Evolutionary conservation across 345 rosid genomes (phyloP), one percentile per base, ranked within the genome.

Genomic region (Populus ilicifolia): DNA sequence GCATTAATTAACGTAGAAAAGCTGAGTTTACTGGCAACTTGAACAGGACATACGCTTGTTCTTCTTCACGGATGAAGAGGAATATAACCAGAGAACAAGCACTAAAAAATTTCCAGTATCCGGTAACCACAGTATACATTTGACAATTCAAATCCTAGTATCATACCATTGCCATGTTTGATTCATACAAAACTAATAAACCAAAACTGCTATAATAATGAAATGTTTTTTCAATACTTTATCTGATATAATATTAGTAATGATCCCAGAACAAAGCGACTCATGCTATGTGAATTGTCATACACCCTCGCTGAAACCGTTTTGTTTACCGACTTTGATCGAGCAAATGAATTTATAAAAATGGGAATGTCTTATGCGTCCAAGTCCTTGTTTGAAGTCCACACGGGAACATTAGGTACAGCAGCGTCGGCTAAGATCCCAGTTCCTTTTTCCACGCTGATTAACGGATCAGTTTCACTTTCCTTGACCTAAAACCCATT

Each of bases 371-470:
- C 77, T 88, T 81, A 96, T 59, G 98, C 99, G 78, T 89, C 93
- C 74, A 92, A 84, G 78, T 96, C 99, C 89, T 94, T 94, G 88
- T 92, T 90, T 29, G 96, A 94, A 71, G 83, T 86, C 99, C 99
- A 94, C 62, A 81, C 89, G 21, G 98, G 94, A 78, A 89, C 85
- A 72, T 84, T 90, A 12, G 82, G 81, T 76, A 67, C 91, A 35
- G 12, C 84, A 46, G 88, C 87, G 18, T 92, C 98, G 44, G 84
- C 84, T 73, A 89, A 83, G 27, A 84, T 81, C 77, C 93, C 93
- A n/a, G 87, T 79, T 79, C 93, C 97, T 71, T 89, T 89, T 75
- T 92, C 99, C 77, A 66, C 93, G 9, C 84, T 83, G 12, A 94
- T 83, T 75, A 96, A 77, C 48, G 97, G 98, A 84, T 96, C 98